phyloP scores from a whole-genome alignment of 2,329 filamentous ascomycete genomes.

The Metarhizium rileyi region DNA sequence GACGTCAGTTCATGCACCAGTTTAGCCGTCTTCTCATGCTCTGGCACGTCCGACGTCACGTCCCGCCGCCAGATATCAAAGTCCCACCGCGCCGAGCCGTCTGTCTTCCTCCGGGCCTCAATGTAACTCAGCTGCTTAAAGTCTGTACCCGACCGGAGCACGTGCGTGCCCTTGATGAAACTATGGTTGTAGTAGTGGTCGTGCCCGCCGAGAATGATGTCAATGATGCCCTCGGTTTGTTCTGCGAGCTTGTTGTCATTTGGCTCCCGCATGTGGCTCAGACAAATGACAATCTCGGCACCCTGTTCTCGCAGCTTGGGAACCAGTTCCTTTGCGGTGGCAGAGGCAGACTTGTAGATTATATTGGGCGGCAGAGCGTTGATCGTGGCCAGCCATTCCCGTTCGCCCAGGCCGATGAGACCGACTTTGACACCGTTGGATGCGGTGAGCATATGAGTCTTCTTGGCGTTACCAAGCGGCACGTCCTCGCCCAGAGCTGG shows the following conservation, averaged over 20 bases:
- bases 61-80: constrained; percentile 70
- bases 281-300: constrained; percentile 70
- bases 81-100: constrained; percentile 52
- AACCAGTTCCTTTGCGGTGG: constrained; percentile 66
- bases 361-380: constrained; percentile 76
- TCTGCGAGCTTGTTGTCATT: constrained; percentile 81
- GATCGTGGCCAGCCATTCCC: constrained; percentile 84
- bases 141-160: constrained; percentile 80
- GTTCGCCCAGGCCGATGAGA: constrained; percentile 74
- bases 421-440: constrained; percentile 82
- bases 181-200: constrained; percentile 82
- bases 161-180: constrained; percentile 68
- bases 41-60: constrained; percentile 55
- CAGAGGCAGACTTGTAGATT: constrained; percentile 69
- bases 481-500: constrained; percentile 66
- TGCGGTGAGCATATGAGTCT: constrained; percentile 66
- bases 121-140: constrained; percentile 91
- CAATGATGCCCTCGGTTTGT: constrained; percentile 63
- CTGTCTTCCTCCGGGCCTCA: constrained; percentile 54
- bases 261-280: constrained; percentile 80
- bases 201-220: constrained; percentile 81
- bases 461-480: constrained; percentile 65
- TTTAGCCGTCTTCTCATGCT: constrained; percentile 49
- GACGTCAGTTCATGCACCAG: constrained; percentile 62
- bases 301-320: constrained; percentile 65